These are phyloP conservation scores for Crithidia acanthocephali DNA, from an alignment of 208 protist genomes.

Conservation along the genomic window DNA sequence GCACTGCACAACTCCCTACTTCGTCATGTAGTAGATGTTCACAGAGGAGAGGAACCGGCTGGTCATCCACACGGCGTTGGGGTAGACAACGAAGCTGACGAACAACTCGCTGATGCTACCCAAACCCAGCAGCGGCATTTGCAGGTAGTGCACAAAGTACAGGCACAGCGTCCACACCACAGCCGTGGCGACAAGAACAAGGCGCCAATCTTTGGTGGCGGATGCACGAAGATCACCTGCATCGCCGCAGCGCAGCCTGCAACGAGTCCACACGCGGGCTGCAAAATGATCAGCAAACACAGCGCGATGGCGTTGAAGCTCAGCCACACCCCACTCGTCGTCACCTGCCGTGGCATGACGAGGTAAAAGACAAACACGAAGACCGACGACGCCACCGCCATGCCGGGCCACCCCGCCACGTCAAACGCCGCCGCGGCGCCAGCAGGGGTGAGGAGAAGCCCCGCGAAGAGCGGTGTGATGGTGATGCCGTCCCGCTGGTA, in stretches of 20 bases:
- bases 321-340: slow-evolving; percentile 41
- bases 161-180: slow-evolving; percentile 37
- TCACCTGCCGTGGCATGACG: slow-evolving; percentile 4
- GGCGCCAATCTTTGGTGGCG: slow-evolving; percentile 13
- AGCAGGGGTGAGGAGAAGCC: slow-evolving; percentile 33
- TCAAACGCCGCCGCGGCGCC: slow-evolving; percentile 21
- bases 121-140: slow-evolving; percentile 33
- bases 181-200: slow-evolving; percentile 31
- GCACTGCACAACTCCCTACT: not conserved
- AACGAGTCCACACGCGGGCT: slow-evolving; percentile 54
- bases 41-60: slow-evolving; percentile 35
- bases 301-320: slow-evolving; percentile 61
- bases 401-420: slow-evolving; percentile 27
- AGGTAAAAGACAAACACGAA: slow-evolving; percentile 19
- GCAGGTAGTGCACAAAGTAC: slow-evolving; percentile 38
- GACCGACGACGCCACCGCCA: slow-evolving; percentile 16
- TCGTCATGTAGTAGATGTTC: not conserved
- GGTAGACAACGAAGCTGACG: slow-evolving; percentile 65
- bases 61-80: slow-evolving; percentile 60
- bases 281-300: slow-evolving; percentile 59
- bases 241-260: slow-evolving; percentile 51
- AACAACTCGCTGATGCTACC: slow-evolving; percentile 50
- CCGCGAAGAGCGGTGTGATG: slow-evolving; percentile 43
- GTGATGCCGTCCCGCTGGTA: slow-evolving; percentile 51
- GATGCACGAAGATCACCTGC: slow-evolving; percentile 56